Conservation (phyloP, 2,329 filamentous ascomycete genomes). For the Penicillium janthinellum region DNA sequence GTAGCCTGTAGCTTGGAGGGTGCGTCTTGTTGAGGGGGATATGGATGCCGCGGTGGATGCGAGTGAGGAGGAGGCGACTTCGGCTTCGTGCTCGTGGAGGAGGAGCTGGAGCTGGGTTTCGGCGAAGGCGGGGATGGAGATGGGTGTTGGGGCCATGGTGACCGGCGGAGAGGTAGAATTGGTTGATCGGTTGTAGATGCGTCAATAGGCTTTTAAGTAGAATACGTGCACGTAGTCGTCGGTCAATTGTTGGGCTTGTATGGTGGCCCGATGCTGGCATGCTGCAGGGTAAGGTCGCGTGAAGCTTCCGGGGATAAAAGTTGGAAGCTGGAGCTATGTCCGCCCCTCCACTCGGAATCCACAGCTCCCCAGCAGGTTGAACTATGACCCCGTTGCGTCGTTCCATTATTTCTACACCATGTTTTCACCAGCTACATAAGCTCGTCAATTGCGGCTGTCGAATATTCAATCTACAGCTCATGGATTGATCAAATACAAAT, state of each 20-base stretch:
- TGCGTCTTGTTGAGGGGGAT: conserved; percentile 46
- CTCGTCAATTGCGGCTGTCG: too few species aligned
- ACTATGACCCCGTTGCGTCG: too few species aligned
- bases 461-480: too few species aligned
- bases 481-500: too few species aligned
- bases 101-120: conserved; percentile 46
- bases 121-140: conserved; percentile 46
- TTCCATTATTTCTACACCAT: too few species aligned
- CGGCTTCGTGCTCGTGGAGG: conserved; percentile 47
- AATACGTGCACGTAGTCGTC: too few species aligned
- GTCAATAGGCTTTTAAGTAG: too few species aligned
- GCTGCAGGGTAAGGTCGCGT: background rate
- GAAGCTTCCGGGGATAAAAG: conserved; percentile 17
- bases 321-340: conserved; percentile 18
- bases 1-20: conserved; percentile 45
- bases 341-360: background rate
- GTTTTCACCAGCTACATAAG: too few species aligned
- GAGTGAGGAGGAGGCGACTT: conserved; percentile 47
- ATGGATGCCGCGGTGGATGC: conserved; percentile 43
- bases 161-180: background rate
- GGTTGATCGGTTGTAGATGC: background rate
- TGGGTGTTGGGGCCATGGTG: conserved; percentile 25
- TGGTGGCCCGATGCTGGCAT: background rate
- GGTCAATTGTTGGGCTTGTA: background rate
- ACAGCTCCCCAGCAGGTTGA: too few species aligned